Conservation (phyloP, 106 monocot genomes). For the Dendrobium catenatum region DNA sequence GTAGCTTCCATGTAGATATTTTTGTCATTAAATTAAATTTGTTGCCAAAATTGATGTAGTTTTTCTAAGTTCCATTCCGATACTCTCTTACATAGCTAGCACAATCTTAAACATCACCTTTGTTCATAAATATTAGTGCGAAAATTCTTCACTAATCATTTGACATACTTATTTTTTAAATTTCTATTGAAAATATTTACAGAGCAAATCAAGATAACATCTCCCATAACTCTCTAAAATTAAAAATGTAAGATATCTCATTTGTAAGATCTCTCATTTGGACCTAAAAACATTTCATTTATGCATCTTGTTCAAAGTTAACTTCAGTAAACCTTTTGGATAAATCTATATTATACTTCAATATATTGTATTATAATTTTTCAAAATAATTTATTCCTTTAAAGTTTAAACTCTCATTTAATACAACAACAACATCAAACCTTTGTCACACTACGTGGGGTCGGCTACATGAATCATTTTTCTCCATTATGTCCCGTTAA, state of each 20-base stretch:
- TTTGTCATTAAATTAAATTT: background rate
- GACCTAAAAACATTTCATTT: background rate
- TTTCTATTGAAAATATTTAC: background rate
- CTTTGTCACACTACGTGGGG: too few species aligned
- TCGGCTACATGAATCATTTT: too few species aligned
- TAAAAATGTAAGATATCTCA: background rate
- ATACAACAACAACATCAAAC: background rate
- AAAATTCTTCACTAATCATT: background rate
- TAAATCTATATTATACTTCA: background rate
- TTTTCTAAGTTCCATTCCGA: background rate
- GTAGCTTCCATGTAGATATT: background rate
- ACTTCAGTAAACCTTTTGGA: background rate
- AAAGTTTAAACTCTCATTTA: background rate
- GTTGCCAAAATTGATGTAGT: background rate
- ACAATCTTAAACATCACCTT: background rate
- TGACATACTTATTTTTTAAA: background rate
- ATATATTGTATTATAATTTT: background rate
- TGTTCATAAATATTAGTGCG: background rate
- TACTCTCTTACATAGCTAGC: background rate
- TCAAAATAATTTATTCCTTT: background rate
- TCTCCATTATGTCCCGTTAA: too few species aligned
- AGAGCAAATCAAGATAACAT: background rate
- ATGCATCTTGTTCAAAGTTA: background rate
- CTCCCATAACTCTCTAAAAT: background rate
- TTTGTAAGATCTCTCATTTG: background rate